Evolutionary conservation across 352 stramenopile genomes (phyloP).

Genomic region (Phytophthora kernoviae): DNA sequence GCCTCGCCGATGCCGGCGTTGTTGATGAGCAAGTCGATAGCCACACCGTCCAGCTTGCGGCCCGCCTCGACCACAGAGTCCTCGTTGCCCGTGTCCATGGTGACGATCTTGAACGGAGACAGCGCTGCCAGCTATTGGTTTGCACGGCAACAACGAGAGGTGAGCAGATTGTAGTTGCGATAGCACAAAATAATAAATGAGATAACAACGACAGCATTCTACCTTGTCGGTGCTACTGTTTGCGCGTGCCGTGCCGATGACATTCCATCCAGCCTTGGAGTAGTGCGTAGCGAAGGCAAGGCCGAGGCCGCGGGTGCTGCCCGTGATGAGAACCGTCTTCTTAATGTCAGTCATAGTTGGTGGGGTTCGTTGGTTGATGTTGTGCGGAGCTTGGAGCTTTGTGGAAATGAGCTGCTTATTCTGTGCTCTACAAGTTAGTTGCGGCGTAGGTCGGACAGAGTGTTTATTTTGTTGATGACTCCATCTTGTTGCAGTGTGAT

Average conservation of each 20-base stretch:
- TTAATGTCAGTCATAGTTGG: background rate
- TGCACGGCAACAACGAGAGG: background rate
- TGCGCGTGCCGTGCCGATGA: slow-evolving; percentile 21
- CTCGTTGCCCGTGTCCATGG: background rate
- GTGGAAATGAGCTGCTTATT: background rate
- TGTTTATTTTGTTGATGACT: too few relatives aligned
- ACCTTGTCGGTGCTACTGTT: slow-evolving; percentile 28
- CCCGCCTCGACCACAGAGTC: background rate
- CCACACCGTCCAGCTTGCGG: background rate
- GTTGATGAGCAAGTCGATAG: slow-evolving; percentile 1
- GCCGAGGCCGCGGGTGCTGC: slow-evolving; percentile 38
- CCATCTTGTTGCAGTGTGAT: too few relatives aligned
- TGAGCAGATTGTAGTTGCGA: too few relatives aligned
- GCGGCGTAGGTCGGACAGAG: too few relatives aligned
- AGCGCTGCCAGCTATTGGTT: background rate
- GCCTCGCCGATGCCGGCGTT: background rate
- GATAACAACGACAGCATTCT: background rate
- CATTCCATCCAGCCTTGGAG: slow-evolving; percentile 10
- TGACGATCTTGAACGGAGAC: background rate
- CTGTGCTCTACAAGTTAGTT: too few relatives aligned
- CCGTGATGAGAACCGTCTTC: slow-evolving; percentile 48
- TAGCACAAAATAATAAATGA: background rate
- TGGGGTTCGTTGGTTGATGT: background rate
- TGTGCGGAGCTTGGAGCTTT: background rate
- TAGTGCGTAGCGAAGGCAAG: slow-evolving; percentile 41